These are phyloP conservation scores for Anisodus acutangulus DNA, from an alignment of 257 asterid species.

Conservation along the genomic window DNA sequence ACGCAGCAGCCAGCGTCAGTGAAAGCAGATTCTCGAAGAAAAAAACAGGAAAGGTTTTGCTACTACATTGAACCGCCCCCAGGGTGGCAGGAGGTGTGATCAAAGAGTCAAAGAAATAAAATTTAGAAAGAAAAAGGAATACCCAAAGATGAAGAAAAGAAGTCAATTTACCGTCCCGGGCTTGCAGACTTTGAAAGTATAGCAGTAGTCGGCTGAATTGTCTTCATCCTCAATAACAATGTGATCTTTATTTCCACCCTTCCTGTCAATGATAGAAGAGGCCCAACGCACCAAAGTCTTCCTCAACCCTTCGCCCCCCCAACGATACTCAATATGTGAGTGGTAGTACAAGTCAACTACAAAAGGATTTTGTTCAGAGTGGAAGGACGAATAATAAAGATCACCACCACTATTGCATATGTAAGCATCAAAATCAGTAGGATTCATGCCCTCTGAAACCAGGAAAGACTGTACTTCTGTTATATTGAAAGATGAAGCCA, in stretches of 20 bases:
- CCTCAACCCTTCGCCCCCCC: slow-evolving; percentile 99
- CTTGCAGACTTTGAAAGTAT: slow-evolving; percentile 81
- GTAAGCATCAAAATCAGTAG: slow-evolving; percentile 89
- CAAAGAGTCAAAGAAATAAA: not conserved
- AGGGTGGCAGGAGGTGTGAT: slow-evolving; percentile 4
- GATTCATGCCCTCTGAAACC: slow-evolving; percentile 68
- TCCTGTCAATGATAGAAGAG: slow-evolving; percentile 60
- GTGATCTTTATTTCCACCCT: slow-evolving; percentile 66
- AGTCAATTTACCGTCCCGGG: slow-evolving; percentile 66
- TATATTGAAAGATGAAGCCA: slow-evolving; percentile 81
- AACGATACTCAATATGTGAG: slow-evolving; percentile 95
- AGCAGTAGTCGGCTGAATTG: slow-evolving; percentile 93
- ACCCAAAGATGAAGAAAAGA: slow-evolving; percentile 28
- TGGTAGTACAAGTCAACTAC: slow-evolving; percentile 96
- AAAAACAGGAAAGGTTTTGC: not conserved
- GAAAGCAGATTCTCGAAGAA: slow-evolving; percentile 10
- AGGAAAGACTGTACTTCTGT: slow-evolving; percentile 67
- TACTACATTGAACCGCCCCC: not conserved
- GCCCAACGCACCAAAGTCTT: slow-evolving; percentile 94
- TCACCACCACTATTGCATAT: slow-evolving; percentile 99
- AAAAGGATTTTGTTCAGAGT: slow-evolving; percentile 77
- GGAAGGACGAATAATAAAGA: slow-evolving; percentile 81
- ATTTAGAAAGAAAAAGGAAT: not conserved
- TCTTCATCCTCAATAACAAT: slow-evolving; percentile 90
- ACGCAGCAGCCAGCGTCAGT: not conserved